Conservation (phyloP, 768 basidiomycete species). For the Russula compacta region DNA sequence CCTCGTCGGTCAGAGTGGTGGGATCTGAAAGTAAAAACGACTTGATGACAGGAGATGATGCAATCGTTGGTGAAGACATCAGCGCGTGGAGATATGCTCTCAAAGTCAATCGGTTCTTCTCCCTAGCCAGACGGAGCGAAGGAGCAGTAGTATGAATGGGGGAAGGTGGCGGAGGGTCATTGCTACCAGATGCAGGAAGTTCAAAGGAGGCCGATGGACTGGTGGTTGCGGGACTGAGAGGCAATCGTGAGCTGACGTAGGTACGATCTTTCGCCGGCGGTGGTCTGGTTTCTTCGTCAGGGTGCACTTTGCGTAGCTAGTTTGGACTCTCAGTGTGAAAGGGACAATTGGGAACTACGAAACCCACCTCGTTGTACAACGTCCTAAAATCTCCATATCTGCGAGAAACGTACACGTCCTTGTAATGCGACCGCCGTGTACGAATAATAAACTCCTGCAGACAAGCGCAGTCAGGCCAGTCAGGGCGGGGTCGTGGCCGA, state of each 20-base stretch:
- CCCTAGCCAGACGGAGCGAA: conserved; percentile 54
- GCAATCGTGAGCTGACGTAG: conserved; percentile 41
- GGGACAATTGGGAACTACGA: neutral
- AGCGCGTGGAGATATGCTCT: conserved; percentile 85
- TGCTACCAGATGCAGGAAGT: conserved; percentile 15
- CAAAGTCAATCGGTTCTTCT: conserved; percentile 92
- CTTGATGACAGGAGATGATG: conserved; percentile 75
- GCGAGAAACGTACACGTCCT: conserved; percentile 81
- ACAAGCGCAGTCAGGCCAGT: neutral
- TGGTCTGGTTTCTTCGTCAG: conserved; percentile 66
- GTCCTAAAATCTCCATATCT: conserved; percentile 94
- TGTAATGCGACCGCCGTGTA: conserved; percentile 61
- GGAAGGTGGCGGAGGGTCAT: conserved; percentile 22
- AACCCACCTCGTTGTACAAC: conserved; percentile 68
- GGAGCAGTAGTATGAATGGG: conserved; percentile 9
- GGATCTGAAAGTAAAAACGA: conserved; percentile 80
- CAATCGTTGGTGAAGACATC: conserved; percentile 60
- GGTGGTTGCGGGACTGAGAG: conserved; percentile 28
- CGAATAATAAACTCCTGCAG: conserved; percentile 89
- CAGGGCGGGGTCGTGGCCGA: neutral
- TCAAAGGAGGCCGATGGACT: neutral
- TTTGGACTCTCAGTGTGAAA: conserved; percentile 15
- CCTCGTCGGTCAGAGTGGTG: conserved; percentile 55
- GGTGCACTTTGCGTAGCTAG: conserved; percentile 81
- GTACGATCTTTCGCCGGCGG: conserved; percentile 89